Percentiles rank a stretch among this genome's conserved stretches.
These are phyloP conservation scores for Euphorbia pulcherrima DNA, from an alignment of 345 rosid species.

Conservation along the genomic window DNA sequence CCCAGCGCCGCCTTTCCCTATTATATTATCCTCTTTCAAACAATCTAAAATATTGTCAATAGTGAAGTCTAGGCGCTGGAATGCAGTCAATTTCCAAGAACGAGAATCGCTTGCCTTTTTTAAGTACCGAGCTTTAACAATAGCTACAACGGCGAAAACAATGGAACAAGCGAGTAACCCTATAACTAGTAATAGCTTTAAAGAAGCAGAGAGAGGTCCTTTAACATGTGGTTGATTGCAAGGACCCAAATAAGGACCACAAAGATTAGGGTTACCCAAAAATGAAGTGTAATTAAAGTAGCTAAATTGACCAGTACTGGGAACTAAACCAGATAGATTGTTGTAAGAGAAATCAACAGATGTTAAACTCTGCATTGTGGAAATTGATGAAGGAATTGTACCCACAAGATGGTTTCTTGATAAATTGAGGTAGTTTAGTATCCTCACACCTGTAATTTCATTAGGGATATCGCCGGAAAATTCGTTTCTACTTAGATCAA, in stretches of 20 bases:
- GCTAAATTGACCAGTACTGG: conserved; percentile 82
- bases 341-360: conserved; percentile 88
- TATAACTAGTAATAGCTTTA: conserved; percentile 75
- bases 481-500: conserved; percentile 76
- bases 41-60: conserved; percentile 76
- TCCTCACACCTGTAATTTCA: conserved; percentile 73
- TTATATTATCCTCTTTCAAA: conserved; percentile 84
- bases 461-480: conserved; percentile 77
- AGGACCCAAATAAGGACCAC: conserved; percentile 83
- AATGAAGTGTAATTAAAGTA: conserved; percentile 90
- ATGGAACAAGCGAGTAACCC: conserved; percentile 81
- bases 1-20: conserved; percentile 95
- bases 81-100: conserved; percentile 91
- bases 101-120: conserved; percentile 79
- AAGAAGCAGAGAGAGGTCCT: conserved; percentile 65
- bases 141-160: conserved; percentile 75
- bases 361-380: conserved; percentile 86
- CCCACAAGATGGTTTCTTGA: conserved; percentile 76
- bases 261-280: conserved; percentile 67
- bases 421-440: conserved; percentile 75
- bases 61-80: conserved; percentile 84
- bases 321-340: conserved; percentile 87
- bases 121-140: conserved; percentile 72
- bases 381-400: conserved; percentile 59
- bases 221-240: conserved; percentile 59